These are phyloP conservation scores for Torulaspora indica DNA, from an alignment of 805 yeast genomes.

Conservation along the genomic window DNA sequence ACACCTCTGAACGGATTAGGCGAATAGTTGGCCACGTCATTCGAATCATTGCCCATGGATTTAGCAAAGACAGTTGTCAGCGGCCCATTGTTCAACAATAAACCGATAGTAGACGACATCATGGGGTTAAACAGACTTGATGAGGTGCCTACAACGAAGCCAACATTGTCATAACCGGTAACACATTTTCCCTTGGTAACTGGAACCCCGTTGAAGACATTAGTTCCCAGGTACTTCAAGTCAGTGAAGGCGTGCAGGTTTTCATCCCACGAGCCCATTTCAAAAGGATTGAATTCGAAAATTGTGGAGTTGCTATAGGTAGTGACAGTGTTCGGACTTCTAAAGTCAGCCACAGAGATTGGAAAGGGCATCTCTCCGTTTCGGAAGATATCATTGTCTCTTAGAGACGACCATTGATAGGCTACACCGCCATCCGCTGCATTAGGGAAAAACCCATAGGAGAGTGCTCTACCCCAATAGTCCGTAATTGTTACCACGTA, in stretches of 20 bases:
- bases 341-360: conserved; percentile 58
- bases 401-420: conserved; percentile 51
- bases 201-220: conserved; percentile 56
- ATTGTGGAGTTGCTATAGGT: conserved; percentile 64
- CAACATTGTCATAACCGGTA: conserved; percentile 73
- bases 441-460: conserved; percentile 66
- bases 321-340: conserved; percentile 56
- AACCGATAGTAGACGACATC: conserved; percentile 47
- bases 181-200: conserved; percentile 45
- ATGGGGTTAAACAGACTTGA: conserved; percentile 73
- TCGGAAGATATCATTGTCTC: conserved; percentile 56
- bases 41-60: conserved; percentile 44
- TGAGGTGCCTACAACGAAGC: conserved; percentile 78
- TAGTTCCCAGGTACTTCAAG: conserved; percentile 64
- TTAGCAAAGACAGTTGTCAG: conserved; percentile 39
- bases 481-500: conserved; percentile 66
- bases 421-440: conserved; percentile 60
- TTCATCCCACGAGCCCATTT: conserved; percentile 88
- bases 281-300: conserved; percentile 60
- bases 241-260: conserved; percentile 60
- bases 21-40: conserved; percentile 63
- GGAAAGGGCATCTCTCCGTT: conserved; percentile 70
- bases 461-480: conserved; percentile 72
- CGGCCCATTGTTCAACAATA: conserved; percentile 38
- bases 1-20: conserved; percentile 68